Base-by-base conservation (phyloP, 495 filamentous ascomycete species). In the Lasiosphaeria hispida region DNA sequence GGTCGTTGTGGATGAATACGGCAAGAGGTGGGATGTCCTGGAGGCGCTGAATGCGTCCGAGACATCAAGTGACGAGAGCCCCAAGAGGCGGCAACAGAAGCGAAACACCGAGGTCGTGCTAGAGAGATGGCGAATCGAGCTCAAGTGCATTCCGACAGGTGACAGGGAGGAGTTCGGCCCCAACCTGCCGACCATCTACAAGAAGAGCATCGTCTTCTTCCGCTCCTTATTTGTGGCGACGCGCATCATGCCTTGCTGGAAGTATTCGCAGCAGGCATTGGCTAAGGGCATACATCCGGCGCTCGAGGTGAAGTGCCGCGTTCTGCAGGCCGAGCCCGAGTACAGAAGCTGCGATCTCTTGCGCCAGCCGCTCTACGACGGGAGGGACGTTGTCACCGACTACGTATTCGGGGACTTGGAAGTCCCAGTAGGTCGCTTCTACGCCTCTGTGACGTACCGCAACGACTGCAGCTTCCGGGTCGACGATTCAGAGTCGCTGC, bases 181-280 rank as follows among this genome's bases (percentile, higher is more conserved):
- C 34, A 82, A 83, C 15, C 76, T 97, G 47, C 91, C 94, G 4
- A 93, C 90, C 18, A 85, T 94, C 57, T 98, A 98, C 78, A 98
- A 97, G 76, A 91, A 93, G 74, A 87, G 85, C 63, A 94, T 98
- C 59, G 87, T 97, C 54, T 82, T 97, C 59, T 97, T 97, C 73
- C 83, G 95, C 57, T 92, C 91, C 8, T 80, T 98, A n/a, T 97
- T 91, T 71, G 80, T 90, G 11, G 88, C 87, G 51, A 83, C 89
- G 23, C 89, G 88, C 62, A 81, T 96, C 55, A 71, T 96, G 62
- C 95, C 95, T 17, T 87, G 90, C 19, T 96, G 88, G 88, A 95
- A 88, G 75, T 87, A 96, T 61, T 81, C 86, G 33, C 89, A 88
- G 65, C 75, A 78, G 58, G 83, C 84, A 44, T 76, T 88, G 55